Conservation (phyloP, 352 stramenopile species). For the Phytophthora rubi region DNA sequence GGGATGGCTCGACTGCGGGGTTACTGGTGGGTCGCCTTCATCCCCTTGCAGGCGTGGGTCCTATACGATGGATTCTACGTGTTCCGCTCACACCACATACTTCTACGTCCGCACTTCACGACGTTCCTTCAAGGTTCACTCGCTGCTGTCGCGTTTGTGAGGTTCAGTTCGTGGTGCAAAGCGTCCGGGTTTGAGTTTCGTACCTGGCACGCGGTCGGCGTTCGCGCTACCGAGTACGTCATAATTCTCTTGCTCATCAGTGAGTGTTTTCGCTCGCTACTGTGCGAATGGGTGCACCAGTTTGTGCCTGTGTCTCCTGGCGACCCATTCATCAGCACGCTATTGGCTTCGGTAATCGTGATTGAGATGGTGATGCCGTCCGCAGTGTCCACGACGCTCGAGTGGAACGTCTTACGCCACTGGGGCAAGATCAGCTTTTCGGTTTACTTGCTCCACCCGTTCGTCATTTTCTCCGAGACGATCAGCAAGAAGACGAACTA, state of each 20-base stretch:
- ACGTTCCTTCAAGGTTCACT: conserved; percentile 48
- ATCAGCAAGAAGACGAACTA: conserved; percentile 9
- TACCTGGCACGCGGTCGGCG: conserved; percentile 2
- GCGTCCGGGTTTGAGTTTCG: conserved; percentile 14
- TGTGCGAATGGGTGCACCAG: conserved; percentile 40
- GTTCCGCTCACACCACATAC: conserved; percentile 29
- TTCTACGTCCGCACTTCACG: conserved; percentile 36
- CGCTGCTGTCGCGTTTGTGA: conserved; percentile 35
- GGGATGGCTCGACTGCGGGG: conserved; percentile 8
- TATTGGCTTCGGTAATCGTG: conserved; percentile 38
- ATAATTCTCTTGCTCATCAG: conserved; percentile 34
- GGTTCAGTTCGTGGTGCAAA: conserved; percentile 25
- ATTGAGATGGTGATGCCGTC: conserved; percentile 46
- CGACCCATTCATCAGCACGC: conserved; percentile 28
- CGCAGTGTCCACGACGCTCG: conserved; percentile 29
- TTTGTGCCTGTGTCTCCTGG: conserved; percentile 22
- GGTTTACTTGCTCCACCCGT: conserved; percentile 51
- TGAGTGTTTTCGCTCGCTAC: conserved; percentile 20
- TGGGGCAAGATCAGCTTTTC: conserved; percentile 52
- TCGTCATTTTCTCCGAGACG: conserved; percentile 17
- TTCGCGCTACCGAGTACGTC: conserved; percentile 26
- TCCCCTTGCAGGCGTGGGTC: conserved; percentile 26
- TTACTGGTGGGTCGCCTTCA: conserved; percentile 16
- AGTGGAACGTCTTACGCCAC: conserved; percentile 32
- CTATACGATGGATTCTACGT: conserved; percentile 28